Evolutionary conservation across 1,139 yeast species (phyloP), one percentile per base, ranked within the genome.

Genomic region (Suhomyces ambrosiae): DNA sequence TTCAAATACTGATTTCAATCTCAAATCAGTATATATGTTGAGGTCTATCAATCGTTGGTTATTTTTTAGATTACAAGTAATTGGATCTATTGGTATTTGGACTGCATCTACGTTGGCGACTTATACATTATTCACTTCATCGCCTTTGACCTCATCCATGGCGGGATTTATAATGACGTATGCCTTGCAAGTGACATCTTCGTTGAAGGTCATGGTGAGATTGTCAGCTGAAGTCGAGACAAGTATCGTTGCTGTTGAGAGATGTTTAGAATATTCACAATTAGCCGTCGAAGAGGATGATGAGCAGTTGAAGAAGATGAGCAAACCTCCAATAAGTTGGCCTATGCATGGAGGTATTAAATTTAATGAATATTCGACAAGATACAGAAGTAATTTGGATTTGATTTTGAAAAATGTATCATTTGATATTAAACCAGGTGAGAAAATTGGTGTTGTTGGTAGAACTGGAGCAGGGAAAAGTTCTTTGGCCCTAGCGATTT

Each of bases 381-480:
- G 86, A 46, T 92, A 92, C 60, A 80, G 97, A 62, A 82, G 86
- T 2, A 95, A 85, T 40, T 72, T 89, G 47, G 96, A 86, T 38
- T 71, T 86, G 34, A 94, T 89, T 11, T 72, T 92, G 64, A 85
- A 81, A 57, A 71, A 82, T 46, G 80, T 92, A 49, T 77, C 74
- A 47, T 61, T 92, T 44, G 68, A 75, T 15, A 78, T 92, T 52
- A 75, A 82, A 42, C 80, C 94, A 1, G 73, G 75, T 44, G 97
- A 92, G 60, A 92, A 92, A 60, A 73, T 92, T 51, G 98, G 98
- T 47, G 88, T 92, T 63, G 97, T 90, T 42, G 95, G 95, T 33
- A 76, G 97, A 57, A 90, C 98, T 0, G 98, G 98, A 47, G 97
- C 97, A 3, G 98, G 98, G 41, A 92, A 92, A 61, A 86, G 96